Evolutionary conservation across 306 rosid genomes (phyloP).

Genomic region (Cotoneaster glaucophyllus): DNA sequence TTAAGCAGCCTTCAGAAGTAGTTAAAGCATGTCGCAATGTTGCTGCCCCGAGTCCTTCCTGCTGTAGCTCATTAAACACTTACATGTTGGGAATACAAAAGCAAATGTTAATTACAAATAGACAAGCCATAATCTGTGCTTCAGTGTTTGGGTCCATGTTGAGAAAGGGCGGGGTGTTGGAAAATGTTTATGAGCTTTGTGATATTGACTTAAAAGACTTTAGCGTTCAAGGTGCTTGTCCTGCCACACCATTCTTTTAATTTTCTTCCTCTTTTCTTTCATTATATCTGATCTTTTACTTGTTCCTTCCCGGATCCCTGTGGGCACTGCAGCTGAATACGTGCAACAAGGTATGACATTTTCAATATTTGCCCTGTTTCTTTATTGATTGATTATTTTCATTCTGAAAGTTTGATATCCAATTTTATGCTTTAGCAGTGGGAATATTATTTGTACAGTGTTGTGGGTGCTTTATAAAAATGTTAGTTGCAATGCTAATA

Average conservation of each 20-base stretch:
- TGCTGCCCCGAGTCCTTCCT: constrained; percentile 88
- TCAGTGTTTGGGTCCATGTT: constrained; percentile 86
- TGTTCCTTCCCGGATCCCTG: constrained; percentile 15
- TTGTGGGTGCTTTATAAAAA: neutral
- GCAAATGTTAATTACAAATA: constrained; percentile 93
- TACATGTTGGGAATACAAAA: constrained; percentile 79
- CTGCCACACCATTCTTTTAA: constrained; percentile 7
- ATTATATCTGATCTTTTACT: constrained; percentile 19
- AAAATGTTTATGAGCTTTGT: constrained; percentile 84
- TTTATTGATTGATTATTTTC: neutral
- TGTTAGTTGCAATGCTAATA: neutral
- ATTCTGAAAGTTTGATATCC: neutral
- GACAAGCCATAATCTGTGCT: constrained; percentile 93
- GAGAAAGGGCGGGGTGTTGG: constrained; percentile 78
- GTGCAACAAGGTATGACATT: constrained; percentile 65
- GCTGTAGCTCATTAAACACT: constrained; percentile 81
- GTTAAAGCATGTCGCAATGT: constrained; percentile 67
- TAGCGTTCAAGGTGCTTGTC: constrained; percentile 76
- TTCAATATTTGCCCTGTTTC: constrained; percentile 15
- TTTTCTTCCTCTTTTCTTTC: constrained; percentile 4
- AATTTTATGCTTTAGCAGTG: neutral
- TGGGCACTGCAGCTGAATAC: constrained; percentile 50
- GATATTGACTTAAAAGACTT: constrained; percentile 97
- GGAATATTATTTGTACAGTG: neutral
- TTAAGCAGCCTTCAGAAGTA: constrained; percentile 76